Evolutionary conservation across 1,284 basidiomycete genomes (phyloP).

Genomic region (Leccinum griseonigrum): DNA sequence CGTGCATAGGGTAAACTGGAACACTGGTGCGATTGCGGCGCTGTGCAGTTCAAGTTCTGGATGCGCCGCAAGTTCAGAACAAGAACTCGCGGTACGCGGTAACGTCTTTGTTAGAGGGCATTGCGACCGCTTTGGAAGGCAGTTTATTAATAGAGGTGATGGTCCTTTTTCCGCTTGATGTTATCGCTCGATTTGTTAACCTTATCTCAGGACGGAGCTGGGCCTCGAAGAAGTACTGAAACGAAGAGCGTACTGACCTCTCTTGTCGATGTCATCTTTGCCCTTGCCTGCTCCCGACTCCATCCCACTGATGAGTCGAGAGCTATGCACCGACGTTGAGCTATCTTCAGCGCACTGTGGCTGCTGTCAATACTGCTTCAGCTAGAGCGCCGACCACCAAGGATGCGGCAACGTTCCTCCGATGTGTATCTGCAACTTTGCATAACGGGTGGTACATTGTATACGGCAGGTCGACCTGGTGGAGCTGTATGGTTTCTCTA

Average conservation of each 20-base stretch:
- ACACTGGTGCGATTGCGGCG: slow-evolving; percentile 55
- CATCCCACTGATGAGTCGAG: slow-evolving; percentile 41
- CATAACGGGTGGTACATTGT: slow-evolving; percentile 65
- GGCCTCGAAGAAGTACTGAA: slow-evolving; percentile 7
- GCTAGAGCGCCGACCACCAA: slow-evolving; percentile 6
- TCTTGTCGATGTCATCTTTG: slow-evolving; percentile 59
- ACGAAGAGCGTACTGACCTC: slow-evolving; percentile 44
- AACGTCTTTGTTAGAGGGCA: slow-evolving; percentile 22
- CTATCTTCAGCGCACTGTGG: slow-evolving; percentile 45
- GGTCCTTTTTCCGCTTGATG: neutral
- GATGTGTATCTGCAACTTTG: slow-evolving; percentile 67
- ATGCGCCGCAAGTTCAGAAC: slow-evolving; percentile 23
- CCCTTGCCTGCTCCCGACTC: slow-evolving; percentile 51
- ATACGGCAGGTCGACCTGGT: slow-evolving; percentile 56
- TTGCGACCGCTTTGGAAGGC: slow-evolving; percentile 19
- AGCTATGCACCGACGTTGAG: slow-evolving; percentile 49
- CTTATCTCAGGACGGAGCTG: slow-evolving; percentile 26
- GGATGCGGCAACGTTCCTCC: slow-evolving; percentile 51
- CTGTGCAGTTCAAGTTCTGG: slow-evolving; percentile 43
- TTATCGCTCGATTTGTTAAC: neutral
- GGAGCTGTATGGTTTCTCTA: slow-evolving; percentile 64
- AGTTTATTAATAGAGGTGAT: slow-evolving; percentile 27
- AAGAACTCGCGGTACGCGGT: slow-evolving; percentile 5
- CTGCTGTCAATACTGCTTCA: slow-evolving; percentile 30
- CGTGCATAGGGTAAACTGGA: slow-evolving; percentile 49